Evolutionary conservation across 352 stramenopile species (phyloP).

Genomic region (Phytophthora pistaciae): DNA sequence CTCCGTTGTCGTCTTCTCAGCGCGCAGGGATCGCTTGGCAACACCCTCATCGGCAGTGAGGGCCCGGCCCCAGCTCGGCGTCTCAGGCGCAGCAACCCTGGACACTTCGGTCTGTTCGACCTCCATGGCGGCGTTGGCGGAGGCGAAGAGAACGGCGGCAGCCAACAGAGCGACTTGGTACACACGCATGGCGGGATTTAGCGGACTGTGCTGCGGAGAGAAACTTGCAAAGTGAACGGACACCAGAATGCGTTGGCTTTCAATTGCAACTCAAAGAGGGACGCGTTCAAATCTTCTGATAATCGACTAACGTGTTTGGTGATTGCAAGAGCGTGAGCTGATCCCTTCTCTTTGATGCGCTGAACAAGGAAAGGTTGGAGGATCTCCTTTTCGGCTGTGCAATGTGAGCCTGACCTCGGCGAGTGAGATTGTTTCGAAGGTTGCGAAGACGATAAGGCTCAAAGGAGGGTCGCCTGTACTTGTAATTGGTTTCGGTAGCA

Average conservation of each 20-base stretch:
- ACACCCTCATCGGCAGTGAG: not conserved
- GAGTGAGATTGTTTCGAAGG: no score
- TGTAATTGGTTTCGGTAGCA: no score
- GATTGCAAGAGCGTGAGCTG: not conserved
- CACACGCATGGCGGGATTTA: not conserved
- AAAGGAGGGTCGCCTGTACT: no score
- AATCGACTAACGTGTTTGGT: not conserved
- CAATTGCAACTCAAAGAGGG: not conserved
- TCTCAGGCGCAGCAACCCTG: not conserved
- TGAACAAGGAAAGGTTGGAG: not conserved
- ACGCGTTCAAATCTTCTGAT: not conserved
- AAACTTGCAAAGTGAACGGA: not conserved
- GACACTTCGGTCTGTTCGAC: not conserved
- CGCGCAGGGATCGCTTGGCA: not conserved
- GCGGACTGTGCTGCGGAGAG: not conserved
- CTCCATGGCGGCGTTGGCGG: not conserved
- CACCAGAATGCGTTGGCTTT: not conserved
- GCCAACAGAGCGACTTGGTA: not conserved
- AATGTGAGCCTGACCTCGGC: not conserved
- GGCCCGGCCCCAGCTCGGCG: not conserved
- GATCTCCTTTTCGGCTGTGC: not conserved
- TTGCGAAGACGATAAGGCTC: no score
- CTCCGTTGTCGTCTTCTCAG: not conserved
- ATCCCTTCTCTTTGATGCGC: not conserved
- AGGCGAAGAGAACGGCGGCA: not conserved